Conservation (phyloP, 768 basidiomycete species). For the Pisolithus tinctorius region DNA sequence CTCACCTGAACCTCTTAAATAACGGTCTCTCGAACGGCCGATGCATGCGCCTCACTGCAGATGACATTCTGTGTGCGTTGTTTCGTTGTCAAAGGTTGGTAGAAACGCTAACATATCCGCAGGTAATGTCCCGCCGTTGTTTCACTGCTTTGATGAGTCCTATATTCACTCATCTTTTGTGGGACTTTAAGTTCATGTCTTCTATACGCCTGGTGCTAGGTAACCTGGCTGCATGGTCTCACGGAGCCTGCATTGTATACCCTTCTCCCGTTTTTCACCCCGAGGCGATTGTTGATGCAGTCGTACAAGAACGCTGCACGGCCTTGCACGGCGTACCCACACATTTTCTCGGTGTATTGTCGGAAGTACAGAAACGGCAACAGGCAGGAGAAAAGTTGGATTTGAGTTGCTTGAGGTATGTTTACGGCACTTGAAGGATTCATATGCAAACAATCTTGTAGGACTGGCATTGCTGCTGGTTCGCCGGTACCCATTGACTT, state of each 20-base stretch:
- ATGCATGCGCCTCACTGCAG: slow-evolving; percentile 59
- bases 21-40: slow-evolving; percentile 66
- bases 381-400: slow-evolving; percentile 41
- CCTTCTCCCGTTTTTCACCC: slow-evolving; percentile 62
- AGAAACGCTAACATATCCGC: slow-evolving; percentile 1
- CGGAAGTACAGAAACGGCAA: slow-evolving; percentile 55
- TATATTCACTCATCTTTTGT: slow-evolving; percentile 1
- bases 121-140: slow-evolving; percentile 82
- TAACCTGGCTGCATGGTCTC: slow-evolving; percentile 72
- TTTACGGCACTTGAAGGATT: neutral
- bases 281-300: slow-evolving; percentile 58
- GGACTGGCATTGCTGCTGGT: slow-evolving; percentile 81
- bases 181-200: slow-evolving; percentile 7
- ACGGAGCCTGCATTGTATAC: slow-evolving; percentile 71
- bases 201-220: slow-evolving; percentile 68
- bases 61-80: slow-evolving; percentile 62
- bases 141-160: slow-evolving; percentile 86
- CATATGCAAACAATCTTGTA: slow-evolving; percentile 15
- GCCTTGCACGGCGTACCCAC: slow-evolving; percentile 83
- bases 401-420: slow-evolving; percentile 49
- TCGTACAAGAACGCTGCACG: slow-evolving; percentile 65
- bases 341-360: slow-evolving; percentile 70
- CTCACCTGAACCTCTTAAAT: slow-evolving; percentile 74
- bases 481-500: slow-evolving; percentile 73
- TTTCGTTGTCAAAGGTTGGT: neutral